Percentiles rank a stretch among this genome's conserved stretches.
Evolutionary conservation across 805 yeast species (phyloP).

Genomic region (Candida dajiaensis): DNA sequence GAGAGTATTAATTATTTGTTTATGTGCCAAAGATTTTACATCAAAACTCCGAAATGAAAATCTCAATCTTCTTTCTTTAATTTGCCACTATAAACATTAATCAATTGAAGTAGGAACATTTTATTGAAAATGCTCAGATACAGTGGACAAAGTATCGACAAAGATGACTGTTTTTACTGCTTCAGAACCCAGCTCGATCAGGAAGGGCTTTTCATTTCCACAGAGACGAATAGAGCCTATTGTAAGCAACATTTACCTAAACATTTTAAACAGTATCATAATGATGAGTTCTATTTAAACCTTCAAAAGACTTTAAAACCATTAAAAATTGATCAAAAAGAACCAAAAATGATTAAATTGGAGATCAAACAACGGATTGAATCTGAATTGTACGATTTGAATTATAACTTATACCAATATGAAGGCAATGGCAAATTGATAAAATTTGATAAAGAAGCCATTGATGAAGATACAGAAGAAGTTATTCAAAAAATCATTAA

Average conservation of each 20-base stretch:
- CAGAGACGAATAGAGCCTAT: constrained; percentile 67
- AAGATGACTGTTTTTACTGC: constrained; percentile 88
- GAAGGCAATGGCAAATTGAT: constrained; percentile 8
- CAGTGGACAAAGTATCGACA: constrained; percentile 44
- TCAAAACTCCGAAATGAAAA: neutral
- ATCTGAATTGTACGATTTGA: constrained; percentile 51
- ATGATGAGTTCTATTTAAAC: constrained; percentile 49
- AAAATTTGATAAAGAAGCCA: constrained; percentile 21
- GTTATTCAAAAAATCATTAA: constrained; percentile 40
- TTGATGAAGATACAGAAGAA: constrained; percentile 26
- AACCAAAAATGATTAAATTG: constrained; percentile 49
- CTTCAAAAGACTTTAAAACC: constrained; percentile 44
- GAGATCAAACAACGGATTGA: constrained; percentile 62
- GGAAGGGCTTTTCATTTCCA: constrained; percentile 68
- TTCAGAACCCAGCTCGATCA: constrained; percentile 59
- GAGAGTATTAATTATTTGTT: too few relatives aligned
- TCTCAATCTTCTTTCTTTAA: too few relatives aligned
- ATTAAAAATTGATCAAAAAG: constrained; percentile 26
- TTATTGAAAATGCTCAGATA: constrained; percentile 7
- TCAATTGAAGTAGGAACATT: neutral
- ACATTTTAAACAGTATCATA: constrained; percentile 50
- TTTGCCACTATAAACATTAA: constrained; percentile 3
- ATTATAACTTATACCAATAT: constrained; percentile 17
- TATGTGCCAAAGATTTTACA: neutral
- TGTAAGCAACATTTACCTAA: constrained; percentile 53